phyloP scores from a whole-genome alignment of 768 basidiomycete species.

The Goffeauzyma gilvescens region DNA sequence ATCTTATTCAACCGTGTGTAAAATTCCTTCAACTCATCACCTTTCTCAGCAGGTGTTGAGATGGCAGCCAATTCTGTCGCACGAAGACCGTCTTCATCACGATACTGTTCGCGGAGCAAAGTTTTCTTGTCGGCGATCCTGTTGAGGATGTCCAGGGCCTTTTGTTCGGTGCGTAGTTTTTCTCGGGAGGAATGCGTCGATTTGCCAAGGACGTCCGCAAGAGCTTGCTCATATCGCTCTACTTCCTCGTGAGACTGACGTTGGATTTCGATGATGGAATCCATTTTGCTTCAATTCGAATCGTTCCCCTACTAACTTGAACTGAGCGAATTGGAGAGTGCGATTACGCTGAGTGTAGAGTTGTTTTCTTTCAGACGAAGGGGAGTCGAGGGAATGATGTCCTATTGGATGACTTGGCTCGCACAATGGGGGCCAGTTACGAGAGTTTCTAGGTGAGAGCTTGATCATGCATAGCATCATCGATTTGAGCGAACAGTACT shows the following conservation, averaged over 20 bases:
- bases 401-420: too few species aligned
- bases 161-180: conserved; percentile 49
- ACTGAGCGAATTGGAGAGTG: too few species aligned
- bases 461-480: too few species aligned
- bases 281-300: conserved; percentile 40
- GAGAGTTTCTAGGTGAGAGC: too few species aligned
- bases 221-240: conserved; percentile 71
- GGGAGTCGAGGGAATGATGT: too few species aligned
- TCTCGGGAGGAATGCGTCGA: conserved; percentile 6
- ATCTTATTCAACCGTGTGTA: conserved; percentile 88
- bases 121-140: conserved; percentile 53
- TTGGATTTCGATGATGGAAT: conserved; percentile 82
- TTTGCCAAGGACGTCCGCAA: conserved; percentile 59
- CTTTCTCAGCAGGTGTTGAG: conserved; percentile 21
- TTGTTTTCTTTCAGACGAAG: too few species aligned
- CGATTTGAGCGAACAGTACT: too few species aligned
- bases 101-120: conserved; percentile 52
- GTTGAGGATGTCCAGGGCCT: conserved; percentile 70
- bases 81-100: conserved; percentile 46
- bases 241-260: conserved; percentile 90
- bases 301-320: neutral
- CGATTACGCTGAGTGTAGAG: too few species aligned
- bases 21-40: conserved; percentile 62
- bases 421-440: too few species aligned
- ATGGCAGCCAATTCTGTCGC: conserved; percentile 23